Percentiles rank a stretch among this genome's conserved stretches.
phyloP scores from a whole-genome alignment of 108 stramenopile species.

The Discostella stelligeroides region DNA sequence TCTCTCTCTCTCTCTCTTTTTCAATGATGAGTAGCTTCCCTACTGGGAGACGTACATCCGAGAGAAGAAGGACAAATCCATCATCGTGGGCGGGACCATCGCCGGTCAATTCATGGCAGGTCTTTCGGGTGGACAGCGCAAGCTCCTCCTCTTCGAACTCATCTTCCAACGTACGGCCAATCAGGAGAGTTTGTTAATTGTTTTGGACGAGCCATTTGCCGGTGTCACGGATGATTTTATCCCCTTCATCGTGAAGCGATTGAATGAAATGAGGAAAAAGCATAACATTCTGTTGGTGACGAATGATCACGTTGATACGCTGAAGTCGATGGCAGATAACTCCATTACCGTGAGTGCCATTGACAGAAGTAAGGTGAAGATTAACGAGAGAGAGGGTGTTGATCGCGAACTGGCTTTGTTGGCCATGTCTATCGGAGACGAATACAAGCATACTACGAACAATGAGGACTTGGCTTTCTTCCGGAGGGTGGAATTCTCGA shows the following conservation, averaged over 20 bases:
- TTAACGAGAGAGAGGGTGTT: constrained; percentile 55
- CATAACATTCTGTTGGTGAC: constrained; percentile 76
- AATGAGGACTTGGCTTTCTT: constrained; percentile 66
- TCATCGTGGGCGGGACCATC: constrained; percentile 71
- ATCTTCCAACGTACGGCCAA: constrained; percentile 58
- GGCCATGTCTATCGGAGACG: constrained; percentile 61
- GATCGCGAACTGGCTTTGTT: constrained; percentile 55
- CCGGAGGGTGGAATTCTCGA: constrained; percentile 55
- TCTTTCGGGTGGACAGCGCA: constrained; percentile 68
- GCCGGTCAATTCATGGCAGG: constrained; percentile 74
- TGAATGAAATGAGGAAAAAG: constrained; percentile 55
- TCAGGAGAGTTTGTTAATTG: constrained; percentile 56
- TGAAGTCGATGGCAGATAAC: constrained; percentile 68
- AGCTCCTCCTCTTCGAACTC: constrained; percentile 69
- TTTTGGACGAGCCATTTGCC: constrained; percentile 73
- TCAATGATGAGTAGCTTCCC: constrained; percentile 34
- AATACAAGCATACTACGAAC: constrained; percentile 35
- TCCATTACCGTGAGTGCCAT: constrained; percentile 68
- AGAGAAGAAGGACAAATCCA: constrained; percentile 54
- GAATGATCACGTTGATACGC: constrained; percentile 70
- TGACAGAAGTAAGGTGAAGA: constrained; percentile 58
- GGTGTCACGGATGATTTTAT: constrained; percentile 81
- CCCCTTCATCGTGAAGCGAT: constrained; percentile 59
- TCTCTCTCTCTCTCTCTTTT: not conserved
- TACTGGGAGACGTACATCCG: constrained; percentile 73